Conservation (phyloP, 352 stramenopile genomes). For the Phytophthora palmivora region DNA sequence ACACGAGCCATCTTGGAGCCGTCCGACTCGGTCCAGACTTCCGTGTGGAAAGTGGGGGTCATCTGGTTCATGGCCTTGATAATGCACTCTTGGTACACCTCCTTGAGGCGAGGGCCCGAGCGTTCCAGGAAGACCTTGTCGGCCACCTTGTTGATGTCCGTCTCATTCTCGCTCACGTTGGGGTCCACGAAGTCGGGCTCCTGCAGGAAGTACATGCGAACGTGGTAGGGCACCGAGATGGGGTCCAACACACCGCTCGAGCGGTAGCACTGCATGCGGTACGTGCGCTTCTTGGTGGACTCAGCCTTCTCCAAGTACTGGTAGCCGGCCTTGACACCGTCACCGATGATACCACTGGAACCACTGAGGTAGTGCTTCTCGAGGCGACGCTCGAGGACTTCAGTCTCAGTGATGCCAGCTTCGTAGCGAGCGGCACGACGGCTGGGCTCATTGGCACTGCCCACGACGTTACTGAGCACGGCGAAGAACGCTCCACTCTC, state of each 20-base stretch:
- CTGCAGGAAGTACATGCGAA: slow-evolving; percentile 89
- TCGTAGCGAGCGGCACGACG: slow-evolving; percentile 60
- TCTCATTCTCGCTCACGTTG: slow-evolving; percentile 63
- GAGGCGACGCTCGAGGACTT: slow-evolving; percentile 74
- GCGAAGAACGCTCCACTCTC: slow-evolving; percentile 82
- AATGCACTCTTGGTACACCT: slow-evolving; percentile 85
- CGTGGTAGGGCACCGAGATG: slow-evolving; percentile 74
- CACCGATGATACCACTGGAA: slow-evolving; percentile 72
- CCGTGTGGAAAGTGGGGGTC: slow-evolving; percentile 83
- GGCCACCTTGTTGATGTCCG: slow-evolving; percentile 77
- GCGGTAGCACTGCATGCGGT: slow-evolving; percentile 89
- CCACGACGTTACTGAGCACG: slow-evolving; percentile 83
- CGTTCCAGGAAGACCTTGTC: slow-evolving; percentile 83
- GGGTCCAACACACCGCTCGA: slow-evolving; percentile 81
- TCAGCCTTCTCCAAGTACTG: slow-evolving; percentile 74
- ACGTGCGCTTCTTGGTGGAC: slow-evolving; percentile 61
- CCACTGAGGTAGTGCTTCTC: slow-evolving; percentile 85
- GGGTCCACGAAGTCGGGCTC: slow-evolving; percentile 72
- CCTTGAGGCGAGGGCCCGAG: slow-evolving; percentile 67
- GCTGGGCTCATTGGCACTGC: slow-evolving; percentile 54
- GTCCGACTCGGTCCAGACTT: slow-evolving; percentile 77
- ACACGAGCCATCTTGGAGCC: slow-evolving; percentile 82
- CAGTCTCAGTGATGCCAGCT: slow-evolving; percentile 67
- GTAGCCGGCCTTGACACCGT: slow-evolving; percentile 83
- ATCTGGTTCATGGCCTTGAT: slow-evolving; percentile 74